phyloP scores from a whole-genome alignment of 257 asterid genomes.

The Capsicum chinense region DNA sequence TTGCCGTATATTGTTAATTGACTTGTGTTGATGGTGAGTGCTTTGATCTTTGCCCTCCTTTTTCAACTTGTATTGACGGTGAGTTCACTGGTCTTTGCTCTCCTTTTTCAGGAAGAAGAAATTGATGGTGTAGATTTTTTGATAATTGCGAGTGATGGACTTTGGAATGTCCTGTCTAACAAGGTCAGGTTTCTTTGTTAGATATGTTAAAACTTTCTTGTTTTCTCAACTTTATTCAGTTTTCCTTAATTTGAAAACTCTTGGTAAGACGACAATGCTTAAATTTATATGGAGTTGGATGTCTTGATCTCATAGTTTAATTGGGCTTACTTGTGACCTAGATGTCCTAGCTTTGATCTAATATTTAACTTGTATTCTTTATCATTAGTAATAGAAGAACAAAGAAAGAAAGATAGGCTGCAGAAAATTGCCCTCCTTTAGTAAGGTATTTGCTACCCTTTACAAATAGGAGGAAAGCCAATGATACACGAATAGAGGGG shows the following conservation, averaged over 20 bases:
- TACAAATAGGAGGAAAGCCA: constrained; percentile 3
- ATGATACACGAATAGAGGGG: background rate
- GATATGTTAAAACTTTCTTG: background rate
- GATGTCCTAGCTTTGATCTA: constrained; percentile 15
- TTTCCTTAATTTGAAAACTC: background rate
- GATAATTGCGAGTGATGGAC: constrained; percentile 83
- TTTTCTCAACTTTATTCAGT: background rate
- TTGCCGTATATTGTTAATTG: background rate
- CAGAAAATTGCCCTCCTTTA: background rate
- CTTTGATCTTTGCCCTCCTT: constrained; percentile 7
- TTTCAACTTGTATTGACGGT: constrained; percentile 31
- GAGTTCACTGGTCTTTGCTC: constrained; percentile 15
- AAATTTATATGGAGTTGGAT: constrained; percentile 3
- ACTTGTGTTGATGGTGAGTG: constrained; percentile 20
- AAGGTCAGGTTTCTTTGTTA: constrained; percentile 48
- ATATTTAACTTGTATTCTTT: background rate
- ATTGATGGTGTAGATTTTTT: constrained; percentile 69
- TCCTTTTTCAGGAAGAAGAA: constrained; percentile 63
- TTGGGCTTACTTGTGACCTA: background rate
- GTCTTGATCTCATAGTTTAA: constrained; percentile 13
- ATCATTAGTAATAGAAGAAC: background rate
- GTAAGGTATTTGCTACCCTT: background rate
- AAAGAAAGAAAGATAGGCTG: background rate
- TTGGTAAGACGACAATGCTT: constrained; percentile 8
- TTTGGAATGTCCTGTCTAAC: constrained; percentile 81